Evolutionary conservation across 352 stramenopile species (phyloP), one percentile per base, ranked within the genome.

Genomic region (Thalassiosira ordinaria): DNA sequence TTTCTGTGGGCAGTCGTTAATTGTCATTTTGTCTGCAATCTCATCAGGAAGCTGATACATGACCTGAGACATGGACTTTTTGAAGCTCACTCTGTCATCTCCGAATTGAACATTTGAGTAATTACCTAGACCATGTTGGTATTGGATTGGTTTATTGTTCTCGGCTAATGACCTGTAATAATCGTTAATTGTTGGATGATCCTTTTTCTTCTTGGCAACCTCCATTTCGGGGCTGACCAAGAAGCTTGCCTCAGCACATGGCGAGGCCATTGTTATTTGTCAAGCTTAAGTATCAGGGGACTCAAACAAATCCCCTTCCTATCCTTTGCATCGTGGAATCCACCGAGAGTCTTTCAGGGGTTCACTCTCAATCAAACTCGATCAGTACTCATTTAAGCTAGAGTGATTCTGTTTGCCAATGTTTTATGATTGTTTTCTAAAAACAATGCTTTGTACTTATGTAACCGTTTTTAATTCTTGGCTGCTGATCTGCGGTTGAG

Each of bases 71-170:
- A 89, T 81, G 5, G 77, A 82, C 49, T 89, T 87, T 60, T 89
- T 89, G 74, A 89, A 89, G 27, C 64, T 73, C 1, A 89, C 67
- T 71, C 82, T 80, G 20, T 89, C 82, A 80, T 89, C 82, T 51
- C 82, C 82, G 33, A 89, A 83, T 80, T 89, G 78, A 41, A 89
- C 73, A 22, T 79, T 74, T 9, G 76, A 86, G 51, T 78, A 89
- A 73, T 89, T 89, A 35, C 69, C 71, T 0, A 89, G 82, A 22
- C 82, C 82, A 39, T 87, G 82, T 56, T 89, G 82, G 33, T 89
- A 89, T 72, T 85, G 66, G 20, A 89, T 89, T 68, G 79, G 79
- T 65, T 74, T 87, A 24, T 81, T 65, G 52, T 59, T 46, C 26
- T 59, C 27, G 7, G 72, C 62, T 35, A 75, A 55, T 18, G 81